Percentiles rank a stretch among this genome's conserved stretches.
These are phyloP conservation scores for Saccharomyces uvarum DNA, from an alignment of 1,139 yeast species.

Conservation along the genomic window DNA sequence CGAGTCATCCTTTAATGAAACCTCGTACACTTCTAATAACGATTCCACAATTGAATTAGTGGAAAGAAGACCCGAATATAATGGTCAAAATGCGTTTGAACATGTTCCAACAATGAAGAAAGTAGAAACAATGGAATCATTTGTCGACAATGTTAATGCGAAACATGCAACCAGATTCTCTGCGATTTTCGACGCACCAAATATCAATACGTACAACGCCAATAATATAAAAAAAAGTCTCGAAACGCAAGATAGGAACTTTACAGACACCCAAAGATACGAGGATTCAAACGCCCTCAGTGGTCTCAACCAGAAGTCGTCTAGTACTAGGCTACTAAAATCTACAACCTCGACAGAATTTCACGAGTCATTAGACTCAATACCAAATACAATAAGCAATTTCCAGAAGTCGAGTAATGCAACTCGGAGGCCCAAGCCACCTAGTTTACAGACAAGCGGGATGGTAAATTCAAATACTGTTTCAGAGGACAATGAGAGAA, in stretches of 20 bases:
- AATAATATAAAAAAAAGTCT: not conserved
- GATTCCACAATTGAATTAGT: not conserved
- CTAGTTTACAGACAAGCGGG: not conserved
- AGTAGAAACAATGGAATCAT: not conserved
- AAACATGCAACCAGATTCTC: not conserved
- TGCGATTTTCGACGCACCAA: not conserved
- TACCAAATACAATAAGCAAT: not conserved
- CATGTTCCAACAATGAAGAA: not conserved
- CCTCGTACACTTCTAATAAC: slow-evolving; percentile 1
- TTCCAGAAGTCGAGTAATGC: not conserved
- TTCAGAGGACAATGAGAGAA: slow-evolving; percentile 2
- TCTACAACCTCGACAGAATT: not conserved
- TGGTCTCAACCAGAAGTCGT: not conserved
- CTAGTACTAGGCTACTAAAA: not conserved
- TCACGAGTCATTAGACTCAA: not conserved
- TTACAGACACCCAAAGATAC: not conserved
- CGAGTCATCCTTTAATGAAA: not conserved
- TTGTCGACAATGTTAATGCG: not conserved
- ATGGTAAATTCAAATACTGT: not conserved
- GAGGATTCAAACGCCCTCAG: not conserved
- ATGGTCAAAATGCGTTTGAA: not conserved
- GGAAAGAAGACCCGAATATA: not conserved
- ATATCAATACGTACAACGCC: not conserved
- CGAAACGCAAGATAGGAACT: not conserved
- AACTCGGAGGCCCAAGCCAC: not conserved